These are phyloP conservation scores for Hypoxylon rubiginosum DNA, from an alignment of 2,329 filamentous ascomycete genomes.

Conservation along the genomic window DNA sequence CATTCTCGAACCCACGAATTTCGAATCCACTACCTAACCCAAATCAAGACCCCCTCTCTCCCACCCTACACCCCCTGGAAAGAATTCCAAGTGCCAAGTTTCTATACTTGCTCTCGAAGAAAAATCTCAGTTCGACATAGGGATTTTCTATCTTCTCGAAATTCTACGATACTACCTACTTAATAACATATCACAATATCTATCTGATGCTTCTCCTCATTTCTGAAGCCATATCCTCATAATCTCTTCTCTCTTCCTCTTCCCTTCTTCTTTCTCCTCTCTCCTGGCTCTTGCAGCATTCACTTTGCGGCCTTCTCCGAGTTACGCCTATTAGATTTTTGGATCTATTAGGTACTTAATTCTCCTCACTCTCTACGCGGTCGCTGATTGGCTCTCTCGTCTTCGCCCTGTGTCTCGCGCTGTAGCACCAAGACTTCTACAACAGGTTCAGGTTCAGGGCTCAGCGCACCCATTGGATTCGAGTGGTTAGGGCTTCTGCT, in stretches of 20 bases:
- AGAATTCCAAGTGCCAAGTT: conserved; percentile 11
- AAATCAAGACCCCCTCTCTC: background rate
- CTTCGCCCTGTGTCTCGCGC: conserved; percentile 32
- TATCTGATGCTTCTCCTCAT: conserved; percentile 29
- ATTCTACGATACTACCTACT: conserved; percentile 34
- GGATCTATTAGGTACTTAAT: conserved; percentile 16
- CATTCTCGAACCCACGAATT: conserved; percentile 5
- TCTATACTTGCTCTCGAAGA: background rate
- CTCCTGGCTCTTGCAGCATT: conserved; percentile 6
- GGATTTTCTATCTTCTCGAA: conserved; percentile 25
- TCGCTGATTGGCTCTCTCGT: conserved; percentile 35
- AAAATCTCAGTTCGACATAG: conserved; percentile 16
- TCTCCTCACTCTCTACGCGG: conserved; percentile 23
- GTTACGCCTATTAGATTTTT: conserved; percentile 20
- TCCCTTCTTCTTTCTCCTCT: conserved; percentile 6
- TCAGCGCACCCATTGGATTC: background rate
- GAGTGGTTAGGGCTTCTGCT: background rate
- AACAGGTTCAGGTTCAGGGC: conserved; percentile 6
- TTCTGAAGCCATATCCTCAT: conserved; percentile 29
- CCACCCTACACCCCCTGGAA: conserved; percentile 9
- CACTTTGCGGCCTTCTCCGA: conserved; percentile 36
- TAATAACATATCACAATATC: conserved; percentile 30
- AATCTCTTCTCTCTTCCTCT: conserved; percentile 12
- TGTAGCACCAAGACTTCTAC: conserved; percentile 29
- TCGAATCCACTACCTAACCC: background rate